Conservation (phyloP, 768 basidiomycete species). For the Kwoniella sp. region DNA sequence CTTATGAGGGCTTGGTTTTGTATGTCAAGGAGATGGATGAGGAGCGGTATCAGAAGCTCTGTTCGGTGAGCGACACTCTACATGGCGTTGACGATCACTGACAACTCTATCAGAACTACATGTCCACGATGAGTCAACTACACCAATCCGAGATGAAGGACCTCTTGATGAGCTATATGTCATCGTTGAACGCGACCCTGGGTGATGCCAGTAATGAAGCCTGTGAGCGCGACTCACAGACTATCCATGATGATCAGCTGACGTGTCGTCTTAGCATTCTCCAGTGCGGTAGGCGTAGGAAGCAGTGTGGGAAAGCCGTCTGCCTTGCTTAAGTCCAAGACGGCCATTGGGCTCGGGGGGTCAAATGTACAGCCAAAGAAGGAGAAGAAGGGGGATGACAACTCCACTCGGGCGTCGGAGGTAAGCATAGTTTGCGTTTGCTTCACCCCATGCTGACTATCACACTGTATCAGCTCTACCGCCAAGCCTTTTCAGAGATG, state of each 20-base stretch:
- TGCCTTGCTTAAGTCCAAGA: slow-evolving; percentile 74
- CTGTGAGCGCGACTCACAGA: slow-evolving; percentile 53
- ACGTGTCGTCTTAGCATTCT: slow-evolving; percentile 31
- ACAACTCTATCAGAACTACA: slow-evolving; percentile 67
- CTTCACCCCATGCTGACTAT: slow-evolving; percentile 1
- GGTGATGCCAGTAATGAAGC: slow-evolving; percentile 70
- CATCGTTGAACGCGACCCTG: slow-evolving; percentile 61
- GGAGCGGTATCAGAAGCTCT: slow-evolving; percentile 75
- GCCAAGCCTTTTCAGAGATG: slow-evolving; percentile 64
- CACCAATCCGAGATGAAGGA: slow-evolving; percentile 76
- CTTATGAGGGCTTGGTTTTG: slow-evolving; percentile 82
- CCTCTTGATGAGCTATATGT: slow-evolving; percentile 60
- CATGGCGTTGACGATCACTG: not conserved
- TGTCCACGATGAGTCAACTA: slow-evolving; percentile 75
- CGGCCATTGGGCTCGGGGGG: slow-evolving; percentile 60
- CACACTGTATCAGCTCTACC: slow-evolving; percentile 60
- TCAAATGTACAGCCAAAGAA: slow-evolving; percentile 57
- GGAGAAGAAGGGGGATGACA: slow-evolving; percentile 59
- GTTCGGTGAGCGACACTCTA: slow-evolving; percentile 65
- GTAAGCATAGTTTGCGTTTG: slow-evolving; percentile 51
- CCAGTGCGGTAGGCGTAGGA: slow-evolving; percentile 28
- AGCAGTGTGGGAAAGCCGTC: slow-evolving; percentile 51
- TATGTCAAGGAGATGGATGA: slow-evolving; percentile 98
- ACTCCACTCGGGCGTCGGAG: slow-evolving; percentile 67
- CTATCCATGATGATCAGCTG: not conserved